These are phyloP conservation scores for Sporothrix dimorphospora DNA, from an alignment of 2,329 filamentous ascomycete genomes.

Conservation along the genomic window DNA sequence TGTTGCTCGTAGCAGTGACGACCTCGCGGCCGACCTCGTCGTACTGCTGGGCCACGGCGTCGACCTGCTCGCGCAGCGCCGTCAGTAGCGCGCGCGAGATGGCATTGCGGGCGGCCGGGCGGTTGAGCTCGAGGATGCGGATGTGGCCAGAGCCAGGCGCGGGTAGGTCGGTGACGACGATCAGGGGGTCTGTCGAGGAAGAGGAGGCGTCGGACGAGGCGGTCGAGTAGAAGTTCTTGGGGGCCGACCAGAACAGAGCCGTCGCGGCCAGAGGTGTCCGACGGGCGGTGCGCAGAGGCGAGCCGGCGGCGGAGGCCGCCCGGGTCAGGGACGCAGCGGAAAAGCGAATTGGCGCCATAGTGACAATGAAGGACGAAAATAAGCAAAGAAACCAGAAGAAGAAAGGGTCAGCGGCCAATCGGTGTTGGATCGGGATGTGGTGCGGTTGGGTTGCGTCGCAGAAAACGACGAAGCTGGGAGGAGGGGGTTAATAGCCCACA, in stretches of 20 bases:
- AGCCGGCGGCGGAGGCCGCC: constrained; percentile 63
- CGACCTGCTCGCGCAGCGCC: constrained; percentile 71
- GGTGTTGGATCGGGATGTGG: background rate
- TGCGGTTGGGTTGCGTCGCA: background rate
- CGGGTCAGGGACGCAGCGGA: constrained; percentile 21
- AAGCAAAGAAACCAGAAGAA: background rate
- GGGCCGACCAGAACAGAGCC: background rate
- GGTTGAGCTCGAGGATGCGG: constrained; percentile 84
- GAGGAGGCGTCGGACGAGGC: too few relatives aligned
- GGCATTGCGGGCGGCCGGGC: constrained; percentile 84
- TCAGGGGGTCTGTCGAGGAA: constrained; percentile 50
- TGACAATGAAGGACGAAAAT: too few relatives aligned
- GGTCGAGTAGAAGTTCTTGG: constrained; percentile 35
- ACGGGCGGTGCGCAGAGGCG: constrained; percentile 66
- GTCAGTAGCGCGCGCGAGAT: constrained; percentile 79
- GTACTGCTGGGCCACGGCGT: constrained; percentile 69
- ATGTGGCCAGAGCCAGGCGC: constrained; percentile 82
- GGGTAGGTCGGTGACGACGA: constrained; percentile 74
- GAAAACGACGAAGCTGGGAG: background rate
- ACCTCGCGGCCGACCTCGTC: constrained; percentile 58
- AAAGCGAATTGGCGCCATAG: constrained; percentile 20
- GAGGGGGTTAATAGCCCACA: background rate
- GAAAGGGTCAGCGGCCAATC: background rate
- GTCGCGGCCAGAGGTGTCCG: constrained; percentile 40
- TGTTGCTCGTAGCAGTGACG: constrained; percentile 47